Percentiles rank a stretch among this genome's conserved stretches.
These are phyloP conservation scores for Podaxis sp. DNA, from an alignment of 768 basidiomycete species.

Conservation along the genomic window DNA sequence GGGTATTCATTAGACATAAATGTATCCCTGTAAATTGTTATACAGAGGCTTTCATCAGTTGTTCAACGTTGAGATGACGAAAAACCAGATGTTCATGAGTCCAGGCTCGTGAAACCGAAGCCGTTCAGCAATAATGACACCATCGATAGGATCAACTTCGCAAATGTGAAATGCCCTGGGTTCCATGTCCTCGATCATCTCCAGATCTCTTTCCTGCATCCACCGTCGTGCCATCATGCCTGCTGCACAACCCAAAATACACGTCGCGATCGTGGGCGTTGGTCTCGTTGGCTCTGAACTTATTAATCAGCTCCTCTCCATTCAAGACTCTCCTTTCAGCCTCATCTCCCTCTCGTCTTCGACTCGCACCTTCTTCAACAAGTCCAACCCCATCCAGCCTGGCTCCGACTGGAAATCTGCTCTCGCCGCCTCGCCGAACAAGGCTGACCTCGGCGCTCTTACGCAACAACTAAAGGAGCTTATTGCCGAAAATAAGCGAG, in stretches of 20 bases:
- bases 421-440: constrained; percentile 40
- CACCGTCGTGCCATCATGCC: constrained; percentile 22
- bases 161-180: not conserved
- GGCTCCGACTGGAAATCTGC: constrained; percentile 36
- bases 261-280: constrained; percentile 84
- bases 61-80: not conserved
- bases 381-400: constrained; percentile 43
- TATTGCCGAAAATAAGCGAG: constrained; percentile 45
- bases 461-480: constrained; percentile 47
- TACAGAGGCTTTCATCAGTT: not conserved
- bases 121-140: not conserved
- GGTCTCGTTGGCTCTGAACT: constrained; percentile 93
- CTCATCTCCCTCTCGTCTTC: constrained; percentile 74
- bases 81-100: not conserved
- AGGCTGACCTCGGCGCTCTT: constrained; percentile 48
- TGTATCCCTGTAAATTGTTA: too few relatives aligned
- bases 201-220: constrained; percentile 4
- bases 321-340: constrained; percentile 56
- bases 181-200: constrained; percentile 10
- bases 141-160: constrained; percentile 9
- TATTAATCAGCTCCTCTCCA: constrained; percentile 73
- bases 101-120: not conserved
- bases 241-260: constrained; percentile 26
- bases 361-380: constrained; percentile 54
- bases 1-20: too few relatives aligned